phyloP scores from a whole-genome alignment of 2,329 filamentous ascomycete species.

The Hypomyces perniciosus region DNA sequence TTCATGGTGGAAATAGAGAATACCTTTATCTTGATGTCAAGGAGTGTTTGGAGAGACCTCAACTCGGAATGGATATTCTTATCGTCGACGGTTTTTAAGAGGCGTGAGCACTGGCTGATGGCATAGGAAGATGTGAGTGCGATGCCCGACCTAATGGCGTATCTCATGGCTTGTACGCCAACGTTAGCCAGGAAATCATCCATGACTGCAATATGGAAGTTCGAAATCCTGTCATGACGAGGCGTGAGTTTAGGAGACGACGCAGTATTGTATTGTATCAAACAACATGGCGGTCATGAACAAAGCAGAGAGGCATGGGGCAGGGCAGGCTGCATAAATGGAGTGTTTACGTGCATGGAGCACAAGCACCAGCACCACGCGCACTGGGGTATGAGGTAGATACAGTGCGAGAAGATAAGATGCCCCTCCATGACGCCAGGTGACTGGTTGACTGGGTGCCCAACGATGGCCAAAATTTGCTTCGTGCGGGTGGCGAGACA shows the following conservation, averaged over 20 bases:
- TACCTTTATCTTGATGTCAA: slow-evolving; percentile 82
- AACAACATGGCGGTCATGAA: background rate
- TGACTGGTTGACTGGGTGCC: too few species aligned
- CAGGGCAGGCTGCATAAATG: background rate
- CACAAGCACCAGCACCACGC: background rate
- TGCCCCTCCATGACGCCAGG: background rate
- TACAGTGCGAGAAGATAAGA: background rate
- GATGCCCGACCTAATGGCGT: slow-evolving; percentile 83
- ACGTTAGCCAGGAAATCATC: slow-evolving; percentile 55
- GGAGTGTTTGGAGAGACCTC: slow-evolving; percentile 60
- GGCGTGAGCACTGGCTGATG: slow-evolving; percentile 70
- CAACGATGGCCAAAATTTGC: background rate
- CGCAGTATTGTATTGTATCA: background rate
- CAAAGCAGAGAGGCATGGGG: background rate
- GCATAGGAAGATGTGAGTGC: slow-evolving; percentile 80
- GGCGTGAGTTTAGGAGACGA: background rate
- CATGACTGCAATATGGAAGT: slow-evolving; percentile 48
- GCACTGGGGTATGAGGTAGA: background rate
- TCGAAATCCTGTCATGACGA: background rate
- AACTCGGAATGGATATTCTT: slow-evolving; percentile 63
- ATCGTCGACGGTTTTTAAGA: slow-evolving; percentile 73
- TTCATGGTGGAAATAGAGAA: background rate
- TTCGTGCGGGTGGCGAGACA: too few species aligned
- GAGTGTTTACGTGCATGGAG: background rate
- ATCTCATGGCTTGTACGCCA: slow-evolving; percentile 74